Evolutionary conservation across 2,329 filamentous ascomycete species (phyloP).

Genomic region (Fusarium xylarioides): DNA sequence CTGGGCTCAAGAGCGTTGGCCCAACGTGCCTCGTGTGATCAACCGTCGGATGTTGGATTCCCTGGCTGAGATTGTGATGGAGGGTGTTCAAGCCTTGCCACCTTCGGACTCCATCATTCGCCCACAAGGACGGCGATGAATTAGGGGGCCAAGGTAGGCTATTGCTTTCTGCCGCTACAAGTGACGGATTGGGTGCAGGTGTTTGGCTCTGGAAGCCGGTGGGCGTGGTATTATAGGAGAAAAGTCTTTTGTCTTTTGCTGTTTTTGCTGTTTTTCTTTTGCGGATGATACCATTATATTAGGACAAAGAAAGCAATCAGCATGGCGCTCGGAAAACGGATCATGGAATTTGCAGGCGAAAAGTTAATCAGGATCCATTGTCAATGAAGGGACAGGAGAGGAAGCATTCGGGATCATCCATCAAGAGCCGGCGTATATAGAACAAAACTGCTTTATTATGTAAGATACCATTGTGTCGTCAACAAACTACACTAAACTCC

Average conservation of each 20-base stretch:
- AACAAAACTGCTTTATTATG: constrained; percentile 15
- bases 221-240: background rate
- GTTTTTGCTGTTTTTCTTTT: background rate
- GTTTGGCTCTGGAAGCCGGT: background rate
- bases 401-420: background rate
- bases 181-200: background rate
- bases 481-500: constrained; percentile 17
- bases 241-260: background rate
- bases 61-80: constrained; percentile 2
- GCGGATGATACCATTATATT: background rate
- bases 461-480: constrained; percentile 4
- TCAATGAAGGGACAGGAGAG: background rate
- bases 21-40: background rate
- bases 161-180: background rate
- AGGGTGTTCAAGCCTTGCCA: constrained; percentile 16
- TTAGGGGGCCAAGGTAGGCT: background rate
- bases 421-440: background rate
- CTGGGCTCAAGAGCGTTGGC: constrained; percentile 9
- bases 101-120: constrained; percentile 14
- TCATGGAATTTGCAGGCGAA: background rate
- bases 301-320: background rate
- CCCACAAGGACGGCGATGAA: background rate
- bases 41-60: background rate
- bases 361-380: background rate
- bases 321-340: background rate